Percentiles rank a stretch among this genome's conserved stretches.
Conservation (phyloP, 257 asterid species). For the Solanum tacnaense region DNA sequence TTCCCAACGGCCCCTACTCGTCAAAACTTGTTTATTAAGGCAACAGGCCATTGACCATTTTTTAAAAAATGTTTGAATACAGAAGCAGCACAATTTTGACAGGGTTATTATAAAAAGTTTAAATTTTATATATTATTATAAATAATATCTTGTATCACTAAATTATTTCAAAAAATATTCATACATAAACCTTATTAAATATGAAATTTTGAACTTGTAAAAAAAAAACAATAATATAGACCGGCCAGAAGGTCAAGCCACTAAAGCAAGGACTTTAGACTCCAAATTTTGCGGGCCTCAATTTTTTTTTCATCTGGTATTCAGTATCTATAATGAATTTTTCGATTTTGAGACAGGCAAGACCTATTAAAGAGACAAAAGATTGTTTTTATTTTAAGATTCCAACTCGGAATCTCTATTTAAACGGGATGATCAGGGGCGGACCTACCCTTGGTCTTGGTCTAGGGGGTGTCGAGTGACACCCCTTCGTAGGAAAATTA, state of each 20-base stretch:
- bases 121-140: neutral
- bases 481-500: too few relatives aligned
- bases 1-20: neutral
- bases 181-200: neutral
- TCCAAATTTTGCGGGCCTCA: too few relatives aligned
- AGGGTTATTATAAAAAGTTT: neutral
- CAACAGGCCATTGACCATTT: neutral
- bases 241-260: neutral
- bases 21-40: neutral
- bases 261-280: neutral
- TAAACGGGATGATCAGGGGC: neutral
- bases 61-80: neutral
- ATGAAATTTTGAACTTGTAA: neutral
- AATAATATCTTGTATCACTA: neutral
- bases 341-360: accelerated
- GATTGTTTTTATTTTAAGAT: neutral
- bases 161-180: neutral
- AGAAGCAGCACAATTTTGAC: neutral
- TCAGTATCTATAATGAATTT: neutral
- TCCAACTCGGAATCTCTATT: accelerated
- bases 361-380: neutral
- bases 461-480: too few relatives aligned
- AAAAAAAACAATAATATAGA: neutral
- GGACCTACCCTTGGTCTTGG: too few relatives aligned
- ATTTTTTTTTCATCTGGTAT: neutral